Evolutionary conservation across 2,329 filamentous ascomycete species (phyloP), one percentile per base, ranked within the genome.

Genomic region (Aspergillus fumigatiaffinis): DNA sequence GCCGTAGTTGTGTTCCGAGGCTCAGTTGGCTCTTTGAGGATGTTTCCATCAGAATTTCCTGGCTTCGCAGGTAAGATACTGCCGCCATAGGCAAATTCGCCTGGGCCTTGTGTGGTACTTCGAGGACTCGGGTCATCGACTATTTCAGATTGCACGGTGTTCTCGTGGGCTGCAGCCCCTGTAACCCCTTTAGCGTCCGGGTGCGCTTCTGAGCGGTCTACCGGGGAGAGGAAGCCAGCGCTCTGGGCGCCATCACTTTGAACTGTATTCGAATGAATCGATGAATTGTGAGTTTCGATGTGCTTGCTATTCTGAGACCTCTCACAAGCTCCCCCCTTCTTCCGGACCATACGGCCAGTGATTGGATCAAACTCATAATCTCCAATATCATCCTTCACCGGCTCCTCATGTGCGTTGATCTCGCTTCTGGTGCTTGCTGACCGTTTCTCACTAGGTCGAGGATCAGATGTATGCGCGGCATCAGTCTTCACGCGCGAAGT

Each of bases 301-400:
- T 52, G n/a, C 29, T 17, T 26, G 38, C 14, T 4, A 6, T 23
- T 23, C 12, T 44, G 35, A 21, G 28, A 12, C 35, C 26, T 32
- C 47, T 51, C 42, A 9, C 46, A 46, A 20, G 26, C 7, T 48
- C 42, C 10, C 28, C 55, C 42, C 50, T 56, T 49, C 51, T 60
- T 62, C 2, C 66, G 71, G 7, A 72, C 64, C 71, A 78, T 79
- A 23, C 75, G 70, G 32, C 75, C 73, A 55, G 69, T 74, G 35
- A 79, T 73, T 8, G 76, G 76, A 44, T 79, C 76, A 59, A 76
- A 78, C 51, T 71, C 66, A 56, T 71, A 54, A n/a, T 42, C 44
- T 32, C 48, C 14, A 29, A 28, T 53, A 25, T 20, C 38, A 50
- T 51, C 20, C 3, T 23, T 41, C 10, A 51, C 28, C n/a, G 54